Evolutionary conservation across 495 filamentous ascomycete species (phyloP).

Genomic region (Neurospora africana): DNA sequence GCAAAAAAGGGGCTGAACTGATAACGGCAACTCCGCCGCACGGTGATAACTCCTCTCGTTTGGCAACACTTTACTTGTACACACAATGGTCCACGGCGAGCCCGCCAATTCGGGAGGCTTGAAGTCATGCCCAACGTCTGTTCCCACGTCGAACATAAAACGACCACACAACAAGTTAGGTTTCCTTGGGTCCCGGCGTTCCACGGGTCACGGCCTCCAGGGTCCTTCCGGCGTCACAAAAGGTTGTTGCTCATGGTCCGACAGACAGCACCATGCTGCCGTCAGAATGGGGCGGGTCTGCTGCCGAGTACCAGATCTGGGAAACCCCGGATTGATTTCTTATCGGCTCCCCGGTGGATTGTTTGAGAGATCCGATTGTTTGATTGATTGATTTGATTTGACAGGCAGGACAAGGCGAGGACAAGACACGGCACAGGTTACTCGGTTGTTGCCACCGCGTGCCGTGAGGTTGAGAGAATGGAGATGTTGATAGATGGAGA

Average conservation of each 20-base stretch:
- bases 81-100: neutral
- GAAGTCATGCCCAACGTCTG: neutral
- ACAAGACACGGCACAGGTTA: too few species aligned
- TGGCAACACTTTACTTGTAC: neutral
- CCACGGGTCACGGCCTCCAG: neutral
- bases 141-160: neutral
- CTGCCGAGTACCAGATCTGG: neutral
- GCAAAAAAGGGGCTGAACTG: neutral
- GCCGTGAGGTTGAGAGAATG: too few species aligned
- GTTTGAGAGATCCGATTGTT: neutral
- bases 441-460: too few species aligned
- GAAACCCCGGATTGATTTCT: neutral
- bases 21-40: neutral
- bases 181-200: neutral
- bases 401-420: neutral
- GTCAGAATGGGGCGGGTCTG: neutral
- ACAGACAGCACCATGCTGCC: neutral
- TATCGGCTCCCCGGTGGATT: neutral
- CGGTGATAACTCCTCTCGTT: neutral
- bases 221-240: neutral
- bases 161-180: neutral
- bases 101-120: neutral
- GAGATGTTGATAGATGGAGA: too few species aligned
- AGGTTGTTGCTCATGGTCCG: neutral
- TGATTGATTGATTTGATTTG: neutral